phyloP scores from a whole-genome alignment of 208 protist genomes.

The Acanthamoeba lenticulata region DNA sequence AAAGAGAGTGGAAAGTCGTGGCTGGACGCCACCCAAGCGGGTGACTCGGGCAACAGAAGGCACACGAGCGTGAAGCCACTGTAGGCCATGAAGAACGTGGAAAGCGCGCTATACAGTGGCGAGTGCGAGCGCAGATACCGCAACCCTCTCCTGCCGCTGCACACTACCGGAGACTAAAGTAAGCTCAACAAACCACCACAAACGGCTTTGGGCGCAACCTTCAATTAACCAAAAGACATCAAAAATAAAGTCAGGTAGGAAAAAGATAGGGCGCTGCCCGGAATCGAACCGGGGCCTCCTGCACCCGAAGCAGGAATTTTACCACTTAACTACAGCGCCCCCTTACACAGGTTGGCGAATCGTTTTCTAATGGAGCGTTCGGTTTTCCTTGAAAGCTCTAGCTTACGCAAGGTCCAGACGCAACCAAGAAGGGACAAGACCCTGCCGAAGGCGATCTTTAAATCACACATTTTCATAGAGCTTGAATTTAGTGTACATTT shows the following conservation, averaged over 20 bases:
- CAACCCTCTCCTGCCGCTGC: background rate
- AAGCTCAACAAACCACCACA: background rate
- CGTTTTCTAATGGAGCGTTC: background rate
- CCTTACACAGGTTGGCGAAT: no score
- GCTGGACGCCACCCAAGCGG: background rate
- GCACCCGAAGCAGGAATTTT: conserved; percentile 19
- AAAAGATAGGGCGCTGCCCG: background rate
- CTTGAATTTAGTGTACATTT: background rate
- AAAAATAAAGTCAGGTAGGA: background rate
- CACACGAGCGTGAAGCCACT: background rate
- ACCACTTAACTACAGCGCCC: conserved; percentile 19
- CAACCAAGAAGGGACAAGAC: background rate
- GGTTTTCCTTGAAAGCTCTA: background rate
- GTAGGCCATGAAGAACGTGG: background rate
- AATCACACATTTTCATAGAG: no score
- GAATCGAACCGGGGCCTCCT: conserved; percentile 13
- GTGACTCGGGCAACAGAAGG: background rate
- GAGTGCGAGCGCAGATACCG: background rate
- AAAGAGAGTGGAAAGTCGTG: background rate
- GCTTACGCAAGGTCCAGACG: background rate
- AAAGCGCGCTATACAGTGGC: background rate
- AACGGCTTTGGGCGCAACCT: background rate
- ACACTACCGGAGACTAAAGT: background rate
- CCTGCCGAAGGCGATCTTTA: background rate
- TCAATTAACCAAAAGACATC: background rate